Base-by-base conservation (phyloP, 192 early-diverging fungal genomes). In the Dispira simplex region DNA sequence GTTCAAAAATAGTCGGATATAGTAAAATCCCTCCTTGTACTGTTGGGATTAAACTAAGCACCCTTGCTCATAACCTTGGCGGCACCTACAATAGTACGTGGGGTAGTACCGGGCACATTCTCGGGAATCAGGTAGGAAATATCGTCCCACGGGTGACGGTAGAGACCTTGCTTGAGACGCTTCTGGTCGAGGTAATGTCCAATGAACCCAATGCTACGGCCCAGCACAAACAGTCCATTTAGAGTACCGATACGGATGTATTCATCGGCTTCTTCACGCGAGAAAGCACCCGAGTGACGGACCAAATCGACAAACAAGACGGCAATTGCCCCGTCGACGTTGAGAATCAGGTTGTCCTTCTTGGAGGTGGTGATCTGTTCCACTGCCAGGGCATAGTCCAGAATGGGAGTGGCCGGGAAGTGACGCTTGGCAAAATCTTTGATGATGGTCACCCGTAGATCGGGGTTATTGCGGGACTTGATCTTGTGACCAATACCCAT, bases 401-500 rank as follows among this genome's bases (percentile, higher is more conserved):
- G 81, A n/a, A 90, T 83, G 26, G 90, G 90, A 26, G 83, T 86
- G 14, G 75, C 67, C 0, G 91, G 91, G 80, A 98, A 98, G 73
- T 93, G 75, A 53, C 81, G 77, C 71, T 83, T 79, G 63, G 91
- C 93, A 70, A 83, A 98, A 64, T 93, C 85, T 80, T 95, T 96
- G 73, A 98, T 90, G 66, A 98, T 85, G 59, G 86, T 79, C 6
- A 98, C 95, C 49, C 95, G 93, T 73, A 98, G 75, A 71, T 98
- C 95, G 3, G 95, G 95, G 84, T 98, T 98, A 65, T 91, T 95
- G 65, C 95, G 84, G 46, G 91, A 94, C 80, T 98, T 98, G 84
- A 98, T 93, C 83, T 95, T 96, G 89, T 98, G 95, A 21, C 95
- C 95, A 65, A 98, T 98, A 66, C 95, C 95, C 63, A 92, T 79